Evolutionary conservation across 148 eudicot genomes (phyloP).

Genomic region (Rhododendron simsii): DNA sequence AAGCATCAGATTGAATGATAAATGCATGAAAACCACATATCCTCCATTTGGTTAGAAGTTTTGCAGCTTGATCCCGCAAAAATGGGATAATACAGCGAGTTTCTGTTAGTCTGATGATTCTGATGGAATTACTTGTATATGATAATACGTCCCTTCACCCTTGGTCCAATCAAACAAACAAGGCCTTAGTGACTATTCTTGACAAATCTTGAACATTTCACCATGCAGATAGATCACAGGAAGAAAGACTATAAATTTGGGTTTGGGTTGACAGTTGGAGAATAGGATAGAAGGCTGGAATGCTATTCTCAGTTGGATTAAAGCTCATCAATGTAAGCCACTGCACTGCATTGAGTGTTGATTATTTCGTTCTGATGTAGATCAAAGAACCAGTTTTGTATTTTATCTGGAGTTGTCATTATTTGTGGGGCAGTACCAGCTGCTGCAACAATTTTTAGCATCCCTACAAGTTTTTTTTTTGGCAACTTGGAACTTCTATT

Average conservation of each 20-base stretch:
- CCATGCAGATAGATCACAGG: conserved; percentile 34
- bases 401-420: conserved; percentile 10
- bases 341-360: neutral
- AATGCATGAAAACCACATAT: neutral
- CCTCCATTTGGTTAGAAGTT: neutral
- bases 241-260: conserved; percentile 41
- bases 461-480: neutral
- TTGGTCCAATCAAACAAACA: neutral
- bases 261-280: conserved; percentile 36
- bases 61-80: neutral
- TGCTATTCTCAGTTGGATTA: neutral
- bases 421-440: conserved; percentile 8
- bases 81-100: neutral
- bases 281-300: conserved; percentile 11
- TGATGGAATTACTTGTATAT: neutral
- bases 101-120: too few relatives aligned
- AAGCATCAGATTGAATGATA: neutral
- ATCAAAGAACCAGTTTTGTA: conserved; percentile 14
- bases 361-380: conserved; percentile 3
- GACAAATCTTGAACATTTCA: neutral
- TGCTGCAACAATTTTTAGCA: neutral
- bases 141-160: neutral
- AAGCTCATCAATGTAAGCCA: neutral
- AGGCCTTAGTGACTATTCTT: neutral
- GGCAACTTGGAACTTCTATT: neutral